These are phyloP conservation scores for Henckelia pumila DNA, from an alignment of 257 asterid species.

Conservation along the genomic window DNA sequence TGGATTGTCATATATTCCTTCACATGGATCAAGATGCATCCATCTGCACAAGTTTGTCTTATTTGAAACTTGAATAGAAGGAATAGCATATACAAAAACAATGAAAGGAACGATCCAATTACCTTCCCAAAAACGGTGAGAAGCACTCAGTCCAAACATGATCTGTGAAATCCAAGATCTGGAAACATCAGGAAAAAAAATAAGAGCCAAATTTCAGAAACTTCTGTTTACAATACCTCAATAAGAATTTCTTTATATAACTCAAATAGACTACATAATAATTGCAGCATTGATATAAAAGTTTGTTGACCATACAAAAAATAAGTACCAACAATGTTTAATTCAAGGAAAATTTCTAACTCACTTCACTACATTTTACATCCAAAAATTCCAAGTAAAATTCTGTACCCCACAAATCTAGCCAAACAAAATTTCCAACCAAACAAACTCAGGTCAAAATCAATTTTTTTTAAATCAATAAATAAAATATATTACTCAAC, in stretches of 20 bases:
- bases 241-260: neutral
- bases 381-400: neutral
- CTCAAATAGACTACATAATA: neutral
- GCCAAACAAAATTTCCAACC: neutral
- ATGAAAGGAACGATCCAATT: conserved; percentile 23
- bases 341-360: neutral
- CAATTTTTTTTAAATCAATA: no score
- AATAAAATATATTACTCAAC: no score
- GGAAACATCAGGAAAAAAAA: conserved; percentile 29
- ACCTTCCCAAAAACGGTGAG: conserved; percentile 77
- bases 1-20: conserved; percentile 91
- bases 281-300: neutral
- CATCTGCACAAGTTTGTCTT: conserved; percentile 60
- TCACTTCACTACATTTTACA: neutral
- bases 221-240: neutral
- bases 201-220: neutral
- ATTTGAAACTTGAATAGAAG: conserved; percentile 22
- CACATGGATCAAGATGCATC: conserved; percentile 99
- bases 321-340: neutral
- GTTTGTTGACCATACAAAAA: neutral
- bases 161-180: conserved; percentile 90
- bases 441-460: neutral
- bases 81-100: conserved; percentile 11
- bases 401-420: neutral
- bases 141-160: conserved; percentile 99